phyloP scores from a whole-genome alignment of 2,329 filamentous ascomycete genomes.

The Calonectria crousiana region DNA sequence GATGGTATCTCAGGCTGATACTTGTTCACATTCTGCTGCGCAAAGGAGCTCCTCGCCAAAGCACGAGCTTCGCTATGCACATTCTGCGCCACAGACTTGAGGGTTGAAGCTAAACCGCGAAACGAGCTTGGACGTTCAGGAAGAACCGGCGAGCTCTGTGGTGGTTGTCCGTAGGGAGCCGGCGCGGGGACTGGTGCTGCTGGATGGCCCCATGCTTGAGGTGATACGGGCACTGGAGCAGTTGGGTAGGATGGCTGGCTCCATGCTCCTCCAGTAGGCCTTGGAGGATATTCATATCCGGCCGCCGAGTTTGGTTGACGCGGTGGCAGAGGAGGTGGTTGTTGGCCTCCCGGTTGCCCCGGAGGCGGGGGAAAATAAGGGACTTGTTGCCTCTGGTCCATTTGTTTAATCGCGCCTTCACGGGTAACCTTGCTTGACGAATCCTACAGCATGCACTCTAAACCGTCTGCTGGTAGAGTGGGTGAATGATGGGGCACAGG shows the following conservation, averaged over 20 bases:
- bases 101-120: not conserved
- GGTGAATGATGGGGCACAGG: not conserved
- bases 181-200: not conserved
- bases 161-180: not conserved
- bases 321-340: not conserved
- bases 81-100: conserved; percentile 2
- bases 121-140: conserved; percentile 4
- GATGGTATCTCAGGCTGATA: not conserved
- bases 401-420: not conserved
- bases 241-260: not conserved
- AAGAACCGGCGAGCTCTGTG: not conserved
- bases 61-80: not conserved
- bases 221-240: not conserved
- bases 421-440: not conserved
- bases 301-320: not conserved
- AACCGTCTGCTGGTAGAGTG: not conserved
- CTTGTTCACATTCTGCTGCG: not conserved
- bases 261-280: not conserved
- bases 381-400: not conserved
- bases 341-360: not conserved
- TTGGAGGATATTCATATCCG: not conserved
- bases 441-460: not conserved
- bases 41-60: not conserved
- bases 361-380: conserved; percentile 13
- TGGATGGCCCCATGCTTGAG: not conserved